phyloP scores from a whole-genome alignment of 495 filamentous ascomycete species.

The Neurospora sublineolata region DNA sequence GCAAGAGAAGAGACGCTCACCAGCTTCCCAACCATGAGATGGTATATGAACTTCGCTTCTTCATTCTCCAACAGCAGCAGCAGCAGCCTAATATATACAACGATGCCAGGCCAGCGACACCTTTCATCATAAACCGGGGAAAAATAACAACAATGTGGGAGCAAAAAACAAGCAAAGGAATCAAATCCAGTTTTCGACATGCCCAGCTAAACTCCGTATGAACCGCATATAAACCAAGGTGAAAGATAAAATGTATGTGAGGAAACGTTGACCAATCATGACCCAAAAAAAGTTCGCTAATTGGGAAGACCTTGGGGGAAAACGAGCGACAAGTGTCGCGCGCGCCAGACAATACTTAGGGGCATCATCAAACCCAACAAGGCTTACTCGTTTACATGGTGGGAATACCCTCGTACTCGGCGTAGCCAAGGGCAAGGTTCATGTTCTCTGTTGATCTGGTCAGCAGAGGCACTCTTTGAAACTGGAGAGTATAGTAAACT shows the following conservation, averaged over 20 bases:
- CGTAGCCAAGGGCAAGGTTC: constrained; percentile 90
- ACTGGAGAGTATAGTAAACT: constrained; percentile 26
- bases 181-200: neutral
- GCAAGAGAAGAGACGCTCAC: neutral
- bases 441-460: constrained; percentile 64
- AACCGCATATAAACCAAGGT: neutral
- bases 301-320: neutral
- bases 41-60: neutral
- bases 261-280: neutral
- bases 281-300: neutral
- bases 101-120: neutral
- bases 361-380: neutral
- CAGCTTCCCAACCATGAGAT: neutral
- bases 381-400: constrained; percentile 18
- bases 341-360: neutral
- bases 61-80: neutral
- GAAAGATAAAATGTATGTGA: neutral
- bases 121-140: neutral
- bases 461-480: constrained; percentile 5
- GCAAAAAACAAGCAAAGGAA: neutral
- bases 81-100: neutral
- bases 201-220: neutral
- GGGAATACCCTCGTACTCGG: constrained; percentile 86
- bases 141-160: neutral
- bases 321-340: neutral